A percentile compares a stretch with the other conserved stretches of the same genome.
Evolutionary conservation across 345 rosid genomes (phyloP).

Genomic region (Cardamine chenopodiifolia): DNA sequence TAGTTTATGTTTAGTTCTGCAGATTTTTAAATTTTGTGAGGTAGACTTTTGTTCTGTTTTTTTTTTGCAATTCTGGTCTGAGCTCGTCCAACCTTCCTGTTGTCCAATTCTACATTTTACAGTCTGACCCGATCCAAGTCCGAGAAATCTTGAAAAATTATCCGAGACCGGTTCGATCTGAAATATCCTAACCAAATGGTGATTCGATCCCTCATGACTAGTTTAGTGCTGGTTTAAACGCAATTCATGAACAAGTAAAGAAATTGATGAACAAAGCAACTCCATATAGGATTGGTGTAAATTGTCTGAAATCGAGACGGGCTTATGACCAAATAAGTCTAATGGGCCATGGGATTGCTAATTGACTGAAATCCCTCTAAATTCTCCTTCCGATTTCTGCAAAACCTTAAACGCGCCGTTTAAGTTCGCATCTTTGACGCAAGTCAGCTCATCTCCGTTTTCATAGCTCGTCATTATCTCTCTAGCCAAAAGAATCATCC

Average conservation of each 20-base stretch:
- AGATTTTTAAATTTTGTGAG: conserved; percentile 15
- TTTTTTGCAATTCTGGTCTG: not conserved
- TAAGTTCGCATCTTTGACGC: not conserved
- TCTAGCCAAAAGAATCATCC: not conserved
- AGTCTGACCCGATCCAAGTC: not conserved
- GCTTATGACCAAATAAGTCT: not conserved
- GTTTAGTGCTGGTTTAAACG: not conserved
- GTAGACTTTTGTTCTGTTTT: not conserved
- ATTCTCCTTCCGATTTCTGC: not conserved
- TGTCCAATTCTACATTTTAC: not conserved
- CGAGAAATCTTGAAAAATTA: not conserved
- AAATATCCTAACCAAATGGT: not conserved
- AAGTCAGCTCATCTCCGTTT: not conserved
- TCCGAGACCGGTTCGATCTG: not conserved
- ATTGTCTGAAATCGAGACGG: not conserved
- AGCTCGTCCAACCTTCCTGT: not conserved
- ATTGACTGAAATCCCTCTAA: not conserved
- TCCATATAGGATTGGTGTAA: not conserved
- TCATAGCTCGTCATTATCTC: conserved; percentile 30
- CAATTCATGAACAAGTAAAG: not conserved
- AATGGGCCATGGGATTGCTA: conserved; percentile 26
- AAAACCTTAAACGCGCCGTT: not conserved
- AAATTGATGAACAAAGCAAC: not conserved
- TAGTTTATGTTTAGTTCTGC: conserved; percentile 2
- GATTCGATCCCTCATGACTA: not conserved